Base-by-base conservation (phyloP, 805 yeast species). In the Pichia phayaonensis region DNA sequence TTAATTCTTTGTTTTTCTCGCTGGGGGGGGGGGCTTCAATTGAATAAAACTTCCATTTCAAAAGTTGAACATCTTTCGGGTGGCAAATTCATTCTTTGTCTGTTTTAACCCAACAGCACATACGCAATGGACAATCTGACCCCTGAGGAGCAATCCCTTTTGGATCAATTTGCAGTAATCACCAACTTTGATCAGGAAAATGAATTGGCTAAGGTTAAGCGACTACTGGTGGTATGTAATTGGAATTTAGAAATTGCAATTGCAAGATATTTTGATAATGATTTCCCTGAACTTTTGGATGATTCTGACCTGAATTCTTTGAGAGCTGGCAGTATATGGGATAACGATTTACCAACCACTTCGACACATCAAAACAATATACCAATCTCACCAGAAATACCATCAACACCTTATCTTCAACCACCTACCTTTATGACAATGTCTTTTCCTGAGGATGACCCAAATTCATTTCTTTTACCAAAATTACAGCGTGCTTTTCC, bases 221-320 rank as follows among this genome's bases (percentile, higher is more conserved):
- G 69, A 47, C 62, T 83, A 24, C 61, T 84, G 47, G 64, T 71
- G 31, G 72, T 75, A 44, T 74, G 80, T 56, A 74, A 79, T 45
- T 81, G 82, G 82, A 75, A 82, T 58, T 60, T 84, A 46, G 86
- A 83, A 57, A 69, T 74, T 42, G 80, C 89, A 1, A 64, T 83
- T 31, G 75, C 83, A 4, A 72, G 79, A 46, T 84, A 73, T 61
- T 82, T 82, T 60, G 90, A 84, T 57, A 76, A 75, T 20, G 71
- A 73, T 46, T 71, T 79, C 65, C 69, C 69, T 3, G 57, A 65
- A 1, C 43, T 65, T 16, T 48, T 59, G 24, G 59, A 58, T 38
- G 52, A 56, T 21, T 10, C 16, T 5, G 40, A 34, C 11, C 20
- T 34, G 38, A 34, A n/a, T 34, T 29, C 34, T 8, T 29, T 29